Evolutionary conservation across 306 rosid species (phyloP).

Genomic region (Dicorynia guianensis): DNA sequence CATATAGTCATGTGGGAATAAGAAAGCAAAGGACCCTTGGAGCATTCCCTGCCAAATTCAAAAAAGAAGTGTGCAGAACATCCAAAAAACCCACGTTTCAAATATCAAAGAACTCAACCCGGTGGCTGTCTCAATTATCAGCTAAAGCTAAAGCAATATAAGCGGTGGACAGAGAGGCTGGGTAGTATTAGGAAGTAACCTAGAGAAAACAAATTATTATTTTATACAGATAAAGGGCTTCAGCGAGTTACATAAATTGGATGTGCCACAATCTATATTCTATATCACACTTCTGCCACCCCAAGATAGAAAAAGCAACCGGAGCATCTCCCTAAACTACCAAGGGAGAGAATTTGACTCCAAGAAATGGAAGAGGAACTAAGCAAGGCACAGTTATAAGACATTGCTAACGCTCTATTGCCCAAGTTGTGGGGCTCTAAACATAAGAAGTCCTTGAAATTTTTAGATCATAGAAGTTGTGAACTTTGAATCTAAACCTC

Average conservation of each 20-base stretch:
- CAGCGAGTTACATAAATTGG: neutral
- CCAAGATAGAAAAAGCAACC: neutral
- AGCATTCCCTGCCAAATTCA: too few relatives aligned
- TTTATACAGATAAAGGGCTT: neutral
- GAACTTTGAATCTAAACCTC: neutral
- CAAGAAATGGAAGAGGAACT: neutral
- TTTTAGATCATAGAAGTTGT: neutral
- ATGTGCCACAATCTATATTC: neutral
- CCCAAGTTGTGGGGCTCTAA: neutral
- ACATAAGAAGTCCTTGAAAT: neutral
- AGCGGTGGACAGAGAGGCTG: slow-evolving; percentile 16
- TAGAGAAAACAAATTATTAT: neutral
- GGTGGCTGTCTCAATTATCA: too few relatives aligned
- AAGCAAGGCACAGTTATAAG: neutral
- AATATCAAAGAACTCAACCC: neutral
- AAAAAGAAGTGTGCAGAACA: too few relatives aligned
- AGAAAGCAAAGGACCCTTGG: too few relatives aligned
- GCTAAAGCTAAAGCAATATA: neutral
- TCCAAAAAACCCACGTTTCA: too few relatives aligned
- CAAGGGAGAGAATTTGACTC: neutral
- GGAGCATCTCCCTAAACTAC: slow-evolving; percentile 1
- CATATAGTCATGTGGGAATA: too few relatives aligned
- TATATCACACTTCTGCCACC: slow-evolving; percentile 2
- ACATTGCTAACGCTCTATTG: neutral
- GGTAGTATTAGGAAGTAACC: neutral